Base-by-base conservation (phyloP, 805 yeast genomes). In the Candida loeiensis region DNA sequence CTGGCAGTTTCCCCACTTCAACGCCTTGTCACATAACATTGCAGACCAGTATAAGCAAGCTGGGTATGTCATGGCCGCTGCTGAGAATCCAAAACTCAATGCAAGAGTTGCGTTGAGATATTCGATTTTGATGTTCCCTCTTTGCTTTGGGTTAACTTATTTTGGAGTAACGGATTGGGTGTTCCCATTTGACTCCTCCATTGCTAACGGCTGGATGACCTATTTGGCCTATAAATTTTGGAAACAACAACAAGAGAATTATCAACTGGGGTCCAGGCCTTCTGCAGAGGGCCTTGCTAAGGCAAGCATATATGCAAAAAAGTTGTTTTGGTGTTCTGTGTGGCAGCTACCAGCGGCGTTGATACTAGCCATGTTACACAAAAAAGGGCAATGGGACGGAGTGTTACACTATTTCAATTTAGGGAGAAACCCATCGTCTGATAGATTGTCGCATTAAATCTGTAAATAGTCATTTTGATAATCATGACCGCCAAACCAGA, bases 1-100 rank as follows among this genome's bases (percentile, higher is more conserved):
- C 5, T 93, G 99, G 99, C 99, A 93, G 62, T 93, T 93, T 61
- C 99, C 99, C 2, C 99, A 93, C 60, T 93, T 93, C 69, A 93
- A 91, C 64, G 78, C 97, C 0, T 74, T 93, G 35, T 82, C 95
- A 38, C 96, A 90, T 63, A 83, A 83, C 50, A 81, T 93, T 44
- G 82, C 89, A 36, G 82, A 80, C 40, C 97, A 93, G 56, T 93
- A 93, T 58, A 82, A 84, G 52, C 71, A 74, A 35, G 99, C 99
- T 0, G 99, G 99, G 0, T 93, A 93, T 61, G 89, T 88, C n/a
- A 93, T 93, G 99, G 76, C 97, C 0, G 95, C 96, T 0, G 90
- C 85, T 67, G 90, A 82, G 46, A 86, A 91, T 54, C 99, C 99
- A 2, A 77, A 77, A 43, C 66, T 93, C 37, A 93, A 93, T 58